Conservation (phyloP, 352 stramenopile species). For the Phytophthora vignae region DNA sequence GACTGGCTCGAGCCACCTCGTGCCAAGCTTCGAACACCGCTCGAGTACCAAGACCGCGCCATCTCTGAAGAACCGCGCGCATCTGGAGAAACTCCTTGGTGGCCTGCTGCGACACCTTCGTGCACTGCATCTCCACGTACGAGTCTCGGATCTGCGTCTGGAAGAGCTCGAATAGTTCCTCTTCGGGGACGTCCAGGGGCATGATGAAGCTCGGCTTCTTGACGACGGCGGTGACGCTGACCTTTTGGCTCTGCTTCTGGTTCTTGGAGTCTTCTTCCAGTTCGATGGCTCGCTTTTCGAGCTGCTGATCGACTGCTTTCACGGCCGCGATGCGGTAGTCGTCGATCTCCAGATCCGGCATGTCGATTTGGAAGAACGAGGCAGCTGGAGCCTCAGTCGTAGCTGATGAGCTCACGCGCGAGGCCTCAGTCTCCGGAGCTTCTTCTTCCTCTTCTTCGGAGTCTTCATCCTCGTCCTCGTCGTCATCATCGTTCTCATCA, state of each 20-base stretch:
- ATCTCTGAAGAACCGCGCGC: slow-evolving; percentile 60
- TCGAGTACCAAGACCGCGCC: slow-evolving; percentile 60
- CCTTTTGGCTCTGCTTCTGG: not conserved
- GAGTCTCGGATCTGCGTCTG: slow-evolving; percentile 52
- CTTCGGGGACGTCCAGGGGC: slow-evolving; percentile 39
- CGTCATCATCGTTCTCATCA: slow-evolving; percentile 1
- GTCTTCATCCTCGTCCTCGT: slow-evolving; percentile 26
- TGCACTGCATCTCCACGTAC: slow-evolving; percentile 60
- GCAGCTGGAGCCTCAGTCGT: not conserved
- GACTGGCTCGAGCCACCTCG: slow-evolving; percentile 50
- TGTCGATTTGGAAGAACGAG: slow-evolving; percentile 62
- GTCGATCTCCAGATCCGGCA: slow-evolving; percentile 50
- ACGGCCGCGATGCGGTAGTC: slow-evolving; percentile 58
- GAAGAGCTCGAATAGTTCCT: slow-evolving; percentile 58
- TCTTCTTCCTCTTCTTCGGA: slow-evolving; percentile 27
- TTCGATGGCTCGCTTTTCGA: slow-evolving; percentile 41
- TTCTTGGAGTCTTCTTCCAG: slow-evolving; percentile 8
- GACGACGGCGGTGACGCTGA: not conserved
- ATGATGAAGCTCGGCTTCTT: slow-evolving; percentile 34
- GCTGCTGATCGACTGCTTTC: slow-evolving; percentile 39
- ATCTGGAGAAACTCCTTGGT: slow-evolving; percentile 72
- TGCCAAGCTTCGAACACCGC: slow-evolving; percentile 72
- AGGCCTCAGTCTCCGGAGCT: slow-evolving; percentile 12
- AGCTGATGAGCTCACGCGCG: slow-evolving; percentile 1
- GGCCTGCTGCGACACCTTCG: slow-evolving; percentile 51